phyloP scores from a whole-genome alignment of 345 rosid species.

The Lepidium africanum region DNA sequence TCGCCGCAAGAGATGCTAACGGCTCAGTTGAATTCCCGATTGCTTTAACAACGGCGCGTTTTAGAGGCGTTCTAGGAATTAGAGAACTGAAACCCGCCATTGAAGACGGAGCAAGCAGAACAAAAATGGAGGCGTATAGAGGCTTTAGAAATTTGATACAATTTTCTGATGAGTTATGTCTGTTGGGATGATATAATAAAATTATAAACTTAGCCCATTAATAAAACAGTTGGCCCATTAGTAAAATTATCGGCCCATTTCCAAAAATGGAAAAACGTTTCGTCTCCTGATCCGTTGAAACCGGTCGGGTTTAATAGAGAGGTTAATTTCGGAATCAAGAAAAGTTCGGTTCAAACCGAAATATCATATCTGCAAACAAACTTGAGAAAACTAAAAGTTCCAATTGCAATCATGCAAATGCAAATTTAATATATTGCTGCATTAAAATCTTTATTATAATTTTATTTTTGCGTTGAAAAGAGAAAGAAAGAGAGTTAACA shows the following conservation, averaged over 20 bases:
- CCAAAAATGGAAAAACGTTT: too few species aligned
- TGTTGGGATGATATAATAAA: neutral
- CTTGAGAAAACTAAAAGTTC: neutral
- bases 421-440: neutral
- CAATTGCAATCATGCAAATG: neutral
- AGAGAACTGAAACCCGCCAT: slow-evolving; percentile 31
- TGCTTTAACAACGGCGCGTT: neutral
- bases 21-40: neutral
- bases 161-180: neutral
- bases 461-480: neutral
- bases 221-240: neutral
- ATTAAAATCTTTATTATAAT: neutral
- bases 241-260: too few species aligned
- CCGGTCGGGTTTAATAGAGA: too few species aligned
- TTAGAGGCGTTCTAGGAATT: slow-evolving; percentile 3
- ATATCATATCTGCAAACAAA: too few species aligned
- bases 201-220: neutral
- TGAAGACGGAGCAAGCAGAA: neutral
- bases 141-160: neutral
- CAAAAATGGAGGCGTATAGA: neutral
- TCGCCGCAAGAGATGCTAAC: neutral
- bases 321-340: too few species aligned
- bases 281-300: too few species aligned
- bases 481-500: neutral
- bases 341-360: too few species aligned